These are phyloP conservation scores for Boletus vermiculosoides DNA, from an alignment of 768 basidiomycete species.

Conservation along the genomic window DNA sequence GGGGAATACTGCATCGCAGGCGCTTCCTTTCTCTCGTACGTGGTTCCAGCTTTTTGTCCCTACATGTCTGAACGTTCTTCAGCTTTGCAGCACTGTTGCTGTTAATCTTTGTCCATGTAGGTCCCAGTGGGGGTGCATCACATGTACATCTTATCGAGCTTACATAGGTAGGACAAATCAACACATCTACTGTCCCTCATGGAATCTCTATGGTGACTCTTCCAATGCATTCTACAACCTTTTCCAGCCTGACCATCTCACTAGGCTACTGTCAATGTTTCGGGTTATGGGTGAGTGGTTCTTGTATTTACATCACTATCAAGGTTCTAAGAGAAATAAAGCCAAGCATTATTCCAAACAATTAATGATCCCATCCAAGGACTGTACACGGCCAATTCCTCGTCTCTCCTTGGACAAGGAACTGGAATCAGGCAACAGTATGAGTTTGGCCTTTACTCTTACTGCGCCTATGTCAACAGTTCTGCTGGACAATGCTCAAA, in stretches of 20 bases:
- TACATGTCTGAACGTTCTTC: slow-evolving; percentile 13
- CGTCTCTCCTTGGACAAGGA: slow-evolving; percentile 53
- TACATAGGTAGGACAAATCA: slow-evolving; percentile 76
- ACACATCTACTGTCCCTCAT: slow-evolving; percentile 68
- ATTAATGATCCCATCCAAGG: slow-evolving; percentile 57
- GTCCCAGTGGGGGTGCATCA: slow-evolving; percentile 29
- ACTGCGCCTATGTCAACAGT: slow-evolving; percentile 68
- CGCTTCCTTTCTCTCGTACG: slow-evolving; percentile 72
- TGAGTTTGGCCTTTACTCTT: slow-evolving; percentile 77
- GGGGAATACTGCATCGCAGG: slow-evolving; percentile 76
- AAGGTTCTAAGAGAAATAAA: slow-evolving; percentile 25
- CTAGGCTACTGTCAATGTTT: slow-evolving; percentile 68
- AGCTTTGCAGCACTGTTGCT: slow-evolving; percentile 45
- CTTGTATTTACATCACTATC: background rate
- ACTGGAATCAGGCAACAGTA: slow-evolving; percentile 70
- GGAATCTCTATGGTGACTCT: slow-evolving; percentile 67
- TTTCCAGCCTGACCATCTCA: slow-evolving; percentile 16
- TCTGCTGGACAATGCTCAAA: slow-evolving; percentile 65
- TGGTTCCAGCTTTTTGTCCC: slow-evolving; percentile 12
- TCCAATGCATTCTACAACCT: slow-evolving; percentile 2
- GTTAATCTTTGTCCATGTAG: slow-evolving; percentile 80
- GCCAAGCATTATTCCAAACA: slow-evolving; percentile 48
- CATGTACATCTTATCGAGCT: slow-evolving; percentile 22
- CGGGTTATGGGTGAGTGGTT: slow-evolving; percentile 61
- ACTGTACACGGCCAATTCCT: slow-evolving; percentile 66